Evolutionary conservation across 1,139 yeast genomes (phyloP), one percentile per base, ranked within the genome.

Genomic region (Tardiomyces depauwii): DNA sequence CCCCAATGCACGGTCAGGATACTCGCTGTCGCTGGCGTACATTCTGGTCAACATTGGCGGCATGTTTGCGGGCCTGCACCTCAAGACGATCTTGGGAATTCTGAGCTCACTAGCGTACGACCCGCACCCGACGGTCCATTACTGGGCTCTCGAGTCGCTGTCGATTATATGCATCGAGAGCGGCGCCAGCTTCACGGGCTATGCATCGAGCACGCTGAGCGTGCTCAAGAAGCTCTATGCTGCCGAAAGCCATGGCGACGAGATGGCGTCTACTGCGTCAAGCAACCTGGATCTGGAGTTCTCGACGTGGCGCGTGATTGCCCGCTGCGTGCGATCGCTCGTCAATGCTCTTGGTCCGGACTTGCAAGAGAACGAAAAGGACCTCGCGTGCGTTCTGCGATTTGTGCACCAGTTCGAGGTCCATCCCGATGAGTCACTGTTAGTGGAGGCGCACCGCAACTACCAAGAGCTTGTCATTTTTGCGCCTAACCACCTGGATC

Each of bases 81-180:
- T 74, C 49, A 63, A 64, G 43, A 58, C 68, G 1, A 74, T 82
- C 12, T 70, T 74, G 49, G 79, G 79, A 39, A 78, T 86, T 4
- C 60, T 81, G 10, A 63, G 72, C 16, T 82, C 85, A 19, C 68
- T 89, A 42, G 65, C 83, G 2, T 68, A 68, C 38, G 97, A 89
- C 63, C 93, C 95, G 0, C 91, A 89, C 58, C 95, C 96, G 0
- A 67, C 77, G 2, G 88, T 91, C 13, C 88, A 85, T 58, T 73
- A 76, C 48, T 82, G 86, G 71, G 73, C 93, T 0, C 61, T 88
- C 51, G 74, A 74, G 45, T 75, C 94, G 0, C 62, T 84, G 39
- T 63, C 74, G 2, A 66, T 74, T 6, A 65, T 84, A 13, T 70
- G 87, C 44, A 78, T 77, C 44, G 66, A 70, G 42, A 68, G 76